Evolutionary conservation across 495 filamentous ascomycete genomes (phyloP).

Genomic region (Massariosphaeria phaeospora): DNA sequence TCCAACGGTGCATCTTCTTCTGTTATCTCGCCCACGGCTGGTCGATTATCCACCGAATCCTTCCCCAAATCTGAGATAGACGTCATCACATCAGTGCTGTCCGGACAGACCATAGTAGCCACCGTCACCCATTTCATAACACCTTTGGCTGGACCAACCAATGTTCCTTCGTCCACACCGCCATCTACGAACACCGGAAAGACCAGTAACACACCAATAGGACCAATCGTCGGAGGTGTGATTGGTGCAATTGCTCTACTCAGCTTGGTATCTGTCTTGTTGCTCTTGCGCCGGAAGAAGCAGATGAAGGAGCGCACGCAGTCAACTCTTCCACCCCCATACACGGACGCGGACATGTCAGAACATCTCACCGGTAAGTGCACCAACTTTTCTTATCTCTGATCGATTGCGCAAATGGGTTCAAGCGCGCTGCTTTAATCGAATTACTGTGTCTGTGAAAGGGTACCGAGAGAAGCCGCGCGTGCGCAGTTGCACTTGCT

Average conservation of each 20-base stretch:
- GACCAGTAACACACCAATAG: neutral
- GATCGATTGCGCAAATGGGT: neutral
- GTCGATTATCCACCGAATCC: neutral
- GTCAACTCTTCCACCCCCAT: slow-evolving; percentile 22
- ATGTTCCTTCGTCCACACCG: neutral
- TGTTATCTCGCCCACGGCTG: neutral
- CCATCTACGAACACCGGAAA: neutral
- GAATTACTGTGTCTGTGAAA: too few species aligned
- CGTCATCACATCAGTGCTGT: slow-evolving; percentile 6
- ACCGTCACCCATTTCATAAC: slow-evolving; percentile 7
- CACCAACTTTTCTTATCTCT: neutral
- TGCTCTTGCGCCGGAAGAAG: slow-evolving; percentile 3
- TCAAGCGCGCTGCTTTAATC: neutral
- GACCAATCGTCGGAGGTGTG: slow-evolving; percentile 18
- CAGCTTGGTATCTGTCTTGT: neutral
- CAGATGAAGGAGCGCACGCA: neutral
- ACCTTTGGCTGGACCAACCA: neutral
- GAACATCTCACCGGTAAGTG: slow-evolving; percentile 16
- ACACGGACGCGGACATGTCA: slow-evolving; percentile 18
- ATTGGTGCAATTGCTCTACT: slow-evolving; percentile 3
- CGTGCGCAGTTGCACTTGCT: neutral
- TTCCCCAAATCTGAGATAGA: neutral
- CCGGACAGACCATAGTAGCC: slow-evolving; percentile 8
- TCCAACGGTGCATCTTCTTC: neutral
- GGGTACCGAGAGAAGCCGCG: neutral